Conservation (phyloP, 345 rosid species). For the Moricandia arvensis region DNA sequence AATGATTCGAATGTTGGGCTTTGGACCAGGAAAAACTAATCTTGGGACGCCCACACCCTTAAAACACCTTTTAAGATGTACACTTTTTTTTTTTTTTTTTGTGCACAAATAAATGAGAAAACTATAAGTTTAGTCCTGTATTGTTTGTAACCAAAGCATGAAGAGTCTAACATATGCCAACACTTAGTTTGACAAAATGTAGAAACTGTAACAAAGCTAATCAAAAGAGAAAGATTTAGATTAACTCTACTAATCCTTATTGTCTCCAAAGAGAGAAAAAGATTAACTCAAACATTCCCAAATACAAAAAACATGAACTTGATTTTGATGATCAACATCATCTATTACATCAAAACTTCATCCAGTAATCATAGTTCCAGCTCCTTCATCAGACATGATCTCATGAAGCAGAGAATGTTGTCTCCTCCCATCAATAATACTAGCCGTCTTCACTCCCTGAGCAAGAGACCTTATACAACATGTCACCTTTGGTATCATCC, state of each 20-base stretch:
- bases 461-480: slow-evolving; percentile 83
- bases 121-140: too few species aligned
- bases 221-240: neutral
- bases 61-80: too few species aligned
- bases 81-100: too few species aligned
- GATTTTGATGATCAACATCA: neutral
- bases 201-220: neutral
- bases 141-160: neutral
- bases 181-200: neutral
- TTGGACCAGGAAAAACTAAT: too few species aligned
- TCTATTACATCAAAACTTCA: slow-evolving; percentile 32
- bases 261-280: neutral
- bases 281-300: neutral
- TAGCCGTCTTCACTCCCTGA: slow-evolving; percentile 87
- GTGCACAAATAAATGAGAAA: too few species aligned
- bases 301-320: slow-evolving; percentile 6
- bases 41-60: too few species aligned
- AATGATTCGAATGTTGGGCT: too few species aligned
- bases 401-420: slow-evolving; percentile 83
- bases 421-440: slow-evolving; percentile 86
- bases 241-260: neutral
- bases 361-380: slow-evolving; percentile 95
- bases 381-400: slow-evolving; percentile 87
- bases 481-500: slow-evolving; percentile 91
- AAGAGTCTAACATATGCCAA: neutral